Percentiles rank a stretch among this genome's conserved stretches.
Evolutionary conservation across 2,329 filamentous ascomycete genomes (phyloP).

Genomic region (Penicillium olsonii): DNA sequence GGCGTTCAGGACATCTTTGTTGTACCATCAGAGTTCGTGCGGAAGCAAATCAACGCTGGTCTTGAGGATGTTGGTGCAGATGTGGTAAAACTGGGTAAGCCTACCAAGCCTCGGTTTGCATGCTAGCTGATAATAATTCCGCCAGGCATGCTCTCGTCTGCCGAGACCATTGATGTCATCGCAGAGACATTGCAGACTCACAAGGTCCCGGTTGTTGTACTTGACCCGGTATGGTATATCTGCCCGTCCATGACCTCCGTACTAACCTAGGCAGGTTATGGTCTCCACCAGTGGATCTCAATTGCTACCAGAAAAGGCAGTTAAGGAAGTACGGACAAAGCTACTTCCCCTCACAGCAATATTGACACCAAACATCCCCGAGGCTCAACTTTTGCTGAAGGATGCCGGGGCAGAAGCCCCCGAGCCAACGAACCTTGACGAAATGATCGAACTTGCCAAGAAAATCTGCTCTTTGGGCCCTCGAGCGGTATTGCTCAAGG

Average conservation of each 20-base stretch:
- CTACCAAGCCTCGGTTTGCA: not conserved
- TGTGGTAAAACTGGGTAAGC: conserved; percentile 84
- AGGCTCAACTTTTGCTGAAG: conserved; percentile 47
- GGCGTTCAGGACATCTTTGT: conserved; percentile 81
- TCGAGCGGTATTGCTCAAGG: conserved; percentile 82
- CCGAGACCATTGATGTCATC: conserved; percentile 68
- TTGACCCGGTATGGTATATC: conserved; percentile 67
- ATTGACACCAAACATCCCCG: conserved; percentile 52
- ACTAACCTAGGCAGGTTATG: conserved; percentile 70
- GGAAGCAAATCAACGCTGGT: conserved; percentile 81
- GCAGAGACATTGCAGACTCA: conserved; percentile 64
- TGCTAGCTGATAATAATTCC: conserved; percentile 3
- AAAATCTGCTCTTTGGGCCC: conserved; percentile 69
- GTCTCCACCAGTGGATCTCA: conserved; percentile 57
- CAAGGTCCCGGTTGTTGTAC: conserved; percentile 60
- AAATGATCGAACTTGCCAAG: conserved; percentile 69
- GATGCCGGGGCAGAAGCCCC: conserved; percentile 39
- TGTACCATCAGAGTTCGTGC: conserved; percentile 75
- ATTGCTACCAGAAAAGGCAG: conserved; percentile 47
- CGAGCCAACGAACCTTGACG: conserved; percentile 60
- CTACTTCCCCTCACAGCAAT: conserved; percentile 48
- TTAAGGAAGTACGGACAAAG: conserved; percentile 41
- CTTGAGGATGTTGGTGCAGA: conserved; percentile 83
- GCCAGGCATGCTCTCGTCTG: conserved; percentile 78
- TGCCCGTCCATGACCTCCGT: not conserved